Conservation (phyloP, 208 protist species). For the Crithidia expoeki region DNA sequence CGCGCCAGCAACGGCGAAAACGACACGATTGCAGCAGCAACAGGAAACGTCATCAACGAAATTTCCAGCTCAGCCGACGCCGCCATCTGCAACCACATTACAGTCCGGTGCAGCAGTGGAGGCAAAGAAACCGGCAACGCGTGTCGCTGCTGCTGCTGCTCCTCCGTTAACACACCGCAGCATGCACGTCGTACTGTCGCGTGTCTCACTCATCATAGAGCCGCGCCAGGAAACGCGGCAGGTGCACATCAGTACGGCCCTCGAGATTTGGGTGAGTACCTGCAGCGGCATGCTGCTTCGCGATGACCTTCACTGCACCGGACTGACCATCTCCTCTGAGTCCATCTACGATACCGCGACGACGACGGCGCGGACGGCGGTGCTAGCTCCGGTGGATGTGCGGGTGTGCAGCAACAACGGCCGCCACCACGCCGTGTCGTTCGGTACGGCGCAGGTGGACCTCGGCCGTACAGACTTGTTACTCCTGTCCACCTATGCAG, state of each 20-base stretch:
- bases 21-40: not conserved
- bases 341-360: constrained; percentile 31
- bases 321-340: constrained; percentile 31
- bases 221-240: constrained; percentile 24
- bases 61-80: no score
- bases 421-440: constrained; percentile 45
- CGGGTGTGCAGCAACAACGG: constrained; percentile 37
- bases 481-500: constrained; percentile 34
- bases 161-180: constrained; percentile 17
- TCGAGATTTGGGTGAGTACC: constrained; percentile 20
- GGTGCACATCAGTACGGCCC: constrained; percentile 23
- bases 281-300: constrained; percentile 21
- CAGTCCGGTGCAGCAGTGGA: no score
- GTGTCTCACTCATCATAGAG: constrained; percentile 32
- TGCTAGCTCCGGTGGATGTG: constrained; percentile 46
- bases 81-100: no score
- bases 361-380: constrained; percentile 45
- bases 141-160: not conserved
- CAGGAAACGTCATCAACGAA: no score
- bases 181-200: constrained; percentile 25
- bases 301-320: constrained; percentile 32
- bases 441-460: constrained; percentile 41
- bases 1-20: not conserved
- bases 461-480: constrained; percentile 44
- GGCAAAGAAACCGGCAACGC: not conserved